Evolutionary conservation across 2,329 filamentous ascomycete species (phyloP), one percentile per base, ranked within the genome.

Genomic region (Colletotrichum falcatum): DNA sequence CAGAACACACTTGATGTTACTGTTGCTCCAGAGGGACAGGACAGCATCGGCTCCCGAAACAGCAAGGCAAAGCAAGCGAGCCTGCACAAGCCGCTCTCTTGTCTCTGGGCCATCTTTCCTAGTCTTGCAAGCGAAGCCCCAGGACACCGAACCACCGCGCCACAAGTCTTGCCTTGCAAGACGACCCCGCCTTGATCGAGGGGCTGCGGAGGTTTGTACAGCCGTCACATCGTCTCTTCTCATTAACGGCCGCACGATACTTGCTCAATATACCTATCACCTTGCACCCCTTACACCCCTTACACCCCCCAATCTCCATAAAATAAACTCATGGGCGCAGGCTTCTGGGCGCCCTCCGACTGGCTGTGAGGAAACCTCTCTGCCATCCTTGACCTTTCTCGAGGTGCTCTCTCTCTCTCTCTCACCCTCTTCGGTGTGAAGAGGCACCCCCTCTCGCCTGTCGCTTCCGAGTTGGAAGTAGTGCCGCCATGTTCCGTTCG

Each of bases 401-500:
- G 30, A 49, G 46, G 54, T 55, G 37, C 55, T 26, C 35, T 54
- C 61, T 42, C 48, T 16, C 54, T 23, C 37, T 20, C 51, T 37
- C 26, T 16, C 23, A 26, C 37, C 20, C 18, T 28, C 48, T 28
- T 20, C 30, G 20, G 26, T 30, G 9, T 8, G n/a, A 28, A 60
- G 8, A 20, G 49, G 39, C 42, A 35, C 56, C 28, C 26, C 33
- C 49, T 51, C 63, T 66, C 63, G 67, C 56, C 64, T 70, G 35
- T 12, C 42, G 56, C 42, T 66, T 48, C 63, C 62, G n/a, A 23
- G 49, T 70, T 66, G 33, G 63, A 66, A n/a, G 49, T 70, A 70
- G 66, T 55, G 61, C 66, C 49, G 39, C 46, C 59, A 18, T 33
- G 51, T 26, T 49, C 60, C 30, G 39, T 30, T 28, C 14, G 39